These are phyloP conservation scores for Orbilia oligospora DNA, from an alignment of 2,329 filamentous ascomycete genomes.

Conservation along the genomic window DNA sequence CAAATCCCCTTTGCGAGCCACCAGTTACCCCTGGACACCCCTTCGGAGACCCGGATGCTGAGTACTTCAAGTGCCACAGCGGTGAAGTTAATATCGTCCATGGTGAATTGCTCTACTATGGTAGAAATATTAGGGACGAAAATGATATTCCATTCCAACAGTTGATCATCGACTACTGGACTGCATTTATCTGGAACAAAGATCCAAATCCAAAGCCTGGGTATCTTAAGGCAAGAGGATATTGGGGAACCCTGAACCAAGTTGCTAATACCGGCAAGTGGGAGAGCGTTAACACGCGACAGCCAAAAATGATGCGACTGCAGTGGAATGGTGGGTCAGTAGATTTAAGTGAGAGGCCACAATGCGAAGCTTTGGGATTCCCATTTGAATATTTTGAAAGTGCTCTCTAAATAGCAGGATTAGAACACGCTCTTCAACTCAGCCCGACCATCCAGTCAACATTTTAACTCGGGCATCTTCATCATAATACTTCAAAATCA, in stretches of 20 bases:
- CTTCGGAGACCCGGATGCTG: slow-evolving; percentile 66
- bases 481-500: too few species aligned
- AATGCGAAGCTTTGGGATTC: slow-evolving; percentile 43
- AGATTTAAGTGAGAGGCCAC: slow-evolving; percentile 14
- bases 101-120: slow-evolving; percentile 65
- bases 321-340: slow-evolving; percentile 42
- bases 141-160: slow-evolving; percentile 66
- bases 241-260: slow-evolving; percentile 64
- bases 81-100: slow-evolving; percentile 67
- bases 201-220: slow-evolving; percentile 65
- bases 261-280: slow-evolving; percentile 64
- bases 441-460: background rate
- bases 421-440: background rate
- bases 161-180: slow-evolving; percentile 67
- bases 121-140: slow-evolving; percentile 66
- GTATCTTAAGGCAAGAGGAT: slow-evolving; percentile 65
- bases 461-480: background rate
- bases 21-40: slow-evolving; percentile 64
- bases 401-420: background rate
- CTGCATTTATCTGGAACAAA: slow-evolving; percentile 65
- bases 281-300: slow-evolving; percentile 59
- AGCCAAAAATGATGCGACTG: slow-evolving; percentile 34
- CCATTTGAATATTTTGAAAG: slow-evolving; percentile 42
- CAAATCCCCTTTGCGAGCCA: slow-evolving; percentile 65
- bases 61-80: slow-evolving; percentile 69